Percentiles rank a stretch among this genome's conserved stretches.
phyloP scores from a whole-genome alignment of 345 rosid genomes.

The Microthlaspi erraticum region DNA sequence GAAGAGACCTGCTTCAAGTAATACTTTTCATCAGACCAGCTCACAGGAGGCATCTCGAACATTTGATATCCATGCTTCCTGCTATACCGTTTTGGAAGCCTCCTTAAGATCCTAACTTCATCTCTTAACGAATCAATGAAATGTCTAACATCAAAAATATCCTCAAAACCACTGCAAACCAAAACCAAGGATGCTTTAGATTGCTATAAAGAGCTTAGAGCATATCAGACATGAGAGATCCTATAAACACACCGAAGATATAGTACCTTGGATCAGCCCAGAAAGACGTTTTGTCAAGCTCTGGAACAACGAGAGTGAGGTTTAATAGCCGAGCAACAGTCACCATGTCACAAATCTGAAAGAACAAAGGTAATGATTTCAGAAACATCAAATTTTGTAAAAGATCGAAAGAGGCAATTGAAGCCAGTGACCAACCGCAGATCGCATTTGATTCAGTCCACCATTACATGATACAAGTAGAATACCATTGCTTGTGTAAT shows the following conservation, averaged over 20 bases:
- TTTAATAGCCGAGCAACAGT: slow-evolving; percentile 84
- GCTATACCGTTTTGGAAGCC: slow-evolving; percentile 77
- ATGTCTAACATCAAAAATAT: slow-evolving; percentile 87
- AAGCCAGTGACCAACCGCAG: slow-evolving; percentile 63
- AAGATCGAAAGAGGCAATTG: slow-evolving; percentile 31
- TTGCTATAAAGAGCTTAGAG: background rate
- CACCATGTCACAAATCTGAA: slow-evolving; percentile 95
- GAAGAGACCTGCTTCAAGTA: slow-evolving; percentile 80
- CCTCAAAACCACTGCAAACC: slow-evolving; percentile 90
- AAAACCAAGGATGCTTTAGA: slow-evolving; percentile 30
- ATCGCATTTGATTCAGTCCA: slow-evolving; percentile 97
- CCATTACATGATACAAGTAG: slow-evolving; percentile 89
- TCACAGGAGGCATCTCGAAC: slow-evolving; percentile 83
- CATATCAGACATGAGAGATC: background rate
- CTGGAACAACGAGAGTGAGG: slow-evolving; percentile 93
- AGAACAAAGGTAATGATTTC: slow-evolving; percentile 30
- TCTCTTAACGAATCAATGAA: slow-evolving; percentile 94
- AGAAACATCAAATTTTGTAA: slow-evolving; percentile 13
- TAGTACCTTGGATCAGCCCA: slow-evolving; percentile 98
- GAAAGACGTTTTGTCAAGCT: slow-evolving; percentile 95
- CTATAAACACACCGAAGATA: slow-evolving; percentile 32
- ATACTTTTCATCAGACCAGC: slow-evolving; percentile 96
- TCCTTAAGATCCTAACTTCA: slow-evolving; percentile 79
- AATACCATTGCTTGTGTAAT: slow-evolving; percentile 81
- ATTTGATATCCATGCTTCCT: slow-evolving; percentile 65